Conservation (phyloP, 2,329 filamentous ascomycete genomes). For the Curvularia hawaiiensis region DNA sequence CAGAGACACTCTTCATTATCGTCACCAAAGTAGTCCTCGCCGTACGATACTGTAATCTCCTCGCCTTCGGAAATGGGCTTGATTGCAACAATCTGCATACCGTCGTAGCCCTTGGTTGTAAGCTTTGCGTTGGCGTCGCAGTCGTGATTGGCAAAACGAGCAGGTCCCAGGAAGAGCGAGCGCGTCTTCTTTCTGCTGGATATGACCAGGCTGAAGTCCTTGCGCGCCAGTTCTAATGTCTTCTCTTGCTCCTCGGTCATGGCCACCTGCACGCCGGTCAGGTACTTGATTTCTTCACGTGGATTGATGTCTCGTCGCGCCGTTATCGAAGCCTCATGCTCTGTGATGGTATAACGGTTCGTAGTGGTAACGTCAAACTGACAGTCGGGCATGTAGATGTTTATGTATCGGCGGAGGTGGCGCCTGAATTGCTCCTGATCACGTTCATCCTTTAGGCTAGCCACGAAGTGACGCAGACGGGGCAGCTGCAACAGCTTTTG, state of each 20-base stretch:
- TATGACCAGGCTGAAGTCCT: constrained; percentile 96
- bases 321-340: constrained; percentile 85
- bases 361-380: constrained; percentile 93
- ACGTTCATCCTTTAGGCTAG: constrained; percentile 70
- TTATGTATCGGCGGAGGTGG: constrained; percentile 88
- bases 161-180: constrained; percentile 91
- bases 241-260: constrained; percentile 91
- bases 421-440: constrained; percentile 86
- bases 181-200: constrained; percentile 90
- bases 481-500: constrained; percentile 72
- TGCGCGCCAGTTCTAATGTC: constrained; percentile 77
- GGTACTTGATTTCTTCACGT: constrained; percentile 87
- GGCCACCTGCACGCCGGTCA: constrained; percentile 87
- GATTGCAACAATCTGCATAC: constrained; percentile 88
- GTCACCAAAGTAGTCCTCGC: constrained; percentile 93
- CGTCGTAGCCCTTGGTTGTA: constrained; percentile 79
- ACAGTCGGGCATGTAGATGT: constrained; percentile 91
- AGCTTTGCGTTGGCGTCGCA: constrained; percentile 90
- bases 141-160: constrained; percentile 96
- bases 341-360: constrained; percentile 91
- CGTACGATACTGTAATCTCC: constrained; percentile 96
- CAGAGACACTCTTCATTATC: constrained; percentile 96
- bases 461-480: constrained; percentile 74
- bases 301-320: constrained; percentile 79
- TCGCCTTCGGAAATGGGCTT: constrained; percentile 84